Conservation (phyloP, 1,139 yeast genomes). For the Tardiomyces blankii region DNA sequence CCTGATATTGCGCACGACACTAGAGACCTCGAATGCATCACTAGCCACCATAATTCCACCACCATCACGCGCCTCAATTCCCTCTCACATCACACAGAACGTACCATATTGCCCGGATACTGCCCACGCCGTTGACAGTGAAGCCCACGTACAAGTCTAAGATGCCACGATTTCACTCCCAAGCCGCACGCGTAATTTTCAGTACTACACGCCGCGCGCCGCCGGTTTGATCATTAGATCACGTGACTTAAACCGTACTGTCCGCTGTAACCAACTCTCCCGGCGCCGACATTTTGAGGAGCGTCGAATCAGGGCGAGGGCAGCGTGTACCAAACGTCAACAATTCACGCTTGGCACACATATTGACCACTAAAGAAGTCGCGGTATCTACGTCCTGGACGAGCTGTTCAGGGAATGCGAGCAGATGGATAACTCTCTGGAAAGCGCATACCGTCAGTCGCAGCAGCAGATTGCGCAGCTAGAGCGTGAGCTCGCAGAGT, state of each 20-base stretch:
- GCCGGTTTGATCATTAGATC: not conserved
- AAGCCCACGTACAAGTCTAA: not conserved
- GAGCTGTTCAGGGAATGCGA: not conserved
- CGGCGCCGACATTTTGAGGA: too few relatives aligned
- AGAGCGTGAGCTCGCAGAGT: conserved; percentile 27
- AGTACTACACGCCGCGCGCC: not conserved
- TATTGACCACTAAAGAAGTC: not conserved
- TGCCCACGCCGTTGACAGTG: not conserved
- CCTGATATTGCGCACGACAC: too few relatives aligned
- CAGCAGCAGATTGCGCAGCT: conserved; percentile 25
- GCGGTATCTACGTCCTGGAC: too few relatives aligned
- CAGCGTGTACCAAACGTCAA: too few relatives aligned
- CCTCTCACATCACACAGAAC: not conserved
- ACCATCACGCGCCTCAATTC: too few relatives aligned
- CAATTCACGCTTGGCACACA: not conserved
- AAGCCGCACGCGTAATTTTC: not conserved
- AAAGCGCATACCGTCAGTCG: conserved; percentile 3
- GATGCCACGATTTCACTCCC: conserved; percentile 1
- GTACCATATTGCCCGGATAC: not conserved
- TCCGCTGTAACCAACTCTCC: too few relatives aligned
- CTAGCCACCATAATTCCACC: too few relatives aligned
- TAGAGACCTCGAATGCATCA: too few relatives aligned
- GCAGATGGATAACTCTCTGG: not conserved
- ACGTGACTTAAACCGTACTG: not conserved
- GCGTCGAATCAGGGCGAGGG: too few relatives aligned